These are phyloP conservation scores for Phytophthora nicotianae DNA, from an alignment of 352 stramenopile species.

Conservation along the genomic window DNA sequence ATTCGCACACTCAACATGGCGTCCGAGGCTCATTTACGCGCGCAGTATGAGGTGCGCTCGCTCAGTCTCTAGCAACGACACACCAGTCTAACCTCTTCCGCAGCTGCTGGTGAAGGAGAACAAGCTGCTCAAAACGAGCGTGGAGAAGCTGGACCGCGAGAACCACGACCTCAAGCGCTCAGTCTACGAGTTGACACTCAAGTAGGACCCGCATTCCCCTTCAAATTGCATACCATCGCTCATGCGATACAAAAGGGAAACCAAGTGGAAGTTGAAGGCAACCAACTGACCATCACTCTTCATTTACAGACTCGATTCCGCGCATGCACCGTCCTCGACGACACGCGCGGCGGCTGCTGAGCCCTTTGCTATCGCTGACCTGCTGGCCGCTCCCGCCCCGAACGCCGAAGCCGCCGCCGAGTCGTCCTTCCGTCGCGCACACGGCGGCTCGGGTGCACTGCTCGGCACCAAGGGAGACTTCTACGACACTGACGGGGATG, in stretches of 20 bases:
- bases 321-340: constrained; percentile 38
- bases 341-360: constrained; percentile 39
- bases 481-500: constrained; percentile 53
- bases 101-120: constrained; percentile 85
- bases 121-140: constrained; percentile 79
- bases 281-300: constrained; percentile 32
- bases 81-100: not conserved
- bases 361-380: constrained; percentile 75
- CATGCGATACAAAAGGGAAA: not conserved
- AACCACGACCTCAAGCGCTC: constrained; percentile 92
- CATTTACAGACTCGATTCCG: constrained; percentile 65
- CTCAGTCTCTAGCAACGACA: not conserved
- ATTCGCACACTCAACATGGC: constrained; percentile 41
- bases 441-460: constrained; percentile 37
- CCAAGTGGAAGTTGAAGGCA: constrained; percentile 22
- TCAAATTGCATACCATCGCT: constrained; percentile 8
- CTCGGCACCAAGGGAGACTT: constrained; percentile 62
- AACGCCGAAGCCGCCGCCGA: constrained; percentile 40
- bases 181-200: constrained; percentile 91
- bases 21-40: constrained; percentile 80
- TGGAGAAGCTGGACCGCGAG: constrained; percentile 87
- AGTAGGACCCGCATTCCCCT: constrained; percentile 43
- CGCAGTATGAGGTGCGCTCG: constrained; percentile 77
- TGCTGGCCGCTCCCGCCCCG: constrained; percentile 51
- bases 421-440: constrained; percentile 44